These are phyloP conservation scores for Chlamydomonas urium DNA, from an alignment of 139 green algal genomes.

Conservation along the genomic window DNA sequence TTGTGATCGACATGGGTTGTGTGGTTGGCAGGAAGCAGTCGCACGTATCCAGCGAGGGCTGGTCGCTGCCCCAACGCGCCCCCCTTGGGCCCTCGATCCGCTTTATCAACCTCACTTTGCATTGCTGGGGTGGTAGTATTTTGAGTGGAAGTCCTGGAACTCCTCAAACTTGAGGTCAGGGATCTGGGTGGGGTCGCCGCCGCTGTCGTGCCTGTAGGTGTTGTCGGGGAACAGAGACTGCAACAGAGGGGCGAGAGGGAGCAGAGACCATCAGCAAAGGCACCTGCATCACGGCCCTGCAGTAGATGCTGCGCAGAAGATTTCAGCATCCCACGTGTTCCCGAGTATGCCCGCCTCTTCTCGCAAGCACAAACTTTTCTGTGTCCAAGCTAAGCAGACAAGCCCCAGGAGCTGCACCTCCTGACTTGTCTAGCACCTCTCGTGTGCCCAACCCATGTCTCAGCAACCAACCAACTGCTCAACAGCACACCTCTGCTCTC, in stretches of 20 bases:
- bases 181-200: conserved; percentile 89
- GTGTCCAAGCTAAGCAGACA: too few relatives aligned
- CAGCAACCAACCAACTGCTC: too few relatives aligned
- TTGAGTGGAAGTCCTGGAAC: conserved; percentile 93
- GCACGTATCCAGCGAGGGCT: too few relatives aligned
- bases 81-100: too few relatives aligned
- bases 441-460: not conserved
- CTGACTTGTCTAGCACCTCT: not conserved
- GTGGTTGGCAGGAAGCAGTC: not conserved
- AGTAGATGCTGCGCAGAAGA: conserved; percentile 79
- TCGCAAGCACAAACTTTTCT: too few relatives aligned
- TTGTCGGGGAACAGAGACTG: conserved; percentile 78
- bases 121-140: conserved; percentile 90
- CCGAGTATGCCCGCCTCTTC: too few relatives aligned
- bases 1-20: too few relatives aligned
- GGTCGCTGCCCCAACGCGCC: too few relatives aligned
- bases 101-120: conserved; percentile 26
- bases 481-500: too few relatives aligned
- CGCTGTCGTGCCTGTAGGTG: conserved; percentile 82
- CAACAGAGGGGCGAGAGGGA: not conserved
- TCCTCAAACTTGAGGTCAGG: conserved; percentile 91
- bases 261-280: not conserved
- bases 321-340: too few relatives aligned
- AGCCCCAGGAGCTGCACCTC: too few relatives aligned
- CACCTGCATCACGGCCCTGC: conserved; percentile 67